Percentiles rank a stretch among this genome's conserved stretches.
These are phyloP conservation scores for Phaeotremella fagi DNA, from an alignment of 768 basidiomycete species.

Conservation along the genomic window DNA sequence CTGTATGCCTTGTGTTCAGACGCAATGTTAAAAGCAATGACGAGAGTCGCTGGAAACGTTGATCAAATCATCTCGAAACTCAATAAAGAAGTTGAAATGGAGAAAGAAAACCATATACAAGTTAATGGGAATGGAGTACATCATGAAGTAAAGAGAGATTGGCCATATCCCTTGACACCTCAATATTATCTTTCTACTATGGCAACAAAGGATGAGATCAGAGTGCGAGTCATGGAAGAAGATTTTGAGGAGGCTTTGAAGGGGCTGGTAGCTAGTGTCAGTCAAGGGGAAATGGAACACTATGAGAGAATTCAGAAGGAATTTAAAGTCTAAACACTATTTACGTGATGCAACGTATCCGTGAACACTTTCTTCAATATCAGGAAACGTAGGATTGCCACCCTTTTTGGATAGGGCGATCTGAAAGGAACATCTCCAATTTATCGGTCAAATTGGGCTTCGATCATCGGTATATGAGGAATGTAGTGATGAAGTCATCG, in stretches of 20 bases:
- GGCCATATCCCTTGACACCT: constrained; percentile 67
- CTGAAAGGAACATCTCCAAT: too few relatives aligned
- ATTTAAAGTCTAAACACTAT: too few relatives aligned
- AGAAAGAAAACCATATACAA: background rate
- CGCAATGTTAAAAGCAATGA: constrained; percentile 92
- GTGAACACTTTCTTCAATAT: constrained; percentile 22
- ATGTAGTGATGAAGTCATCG: too few relatives aligned
- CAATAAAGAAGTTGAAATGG: constrained; percentile 5
- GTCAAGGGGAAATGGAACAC: constrained; percentile 75
- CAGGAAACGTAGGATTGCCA: background rate
- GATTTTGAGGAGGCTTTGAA: constrained; percentile 74
- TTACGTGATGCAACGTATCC: too few relatives aligned
- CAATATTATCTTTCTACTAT: constrained; percentile 87
- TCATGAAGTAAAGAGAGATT: background rate
- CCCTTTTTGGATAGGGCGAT: background rate
- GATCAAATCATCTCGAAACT: constrained; percentile 66
- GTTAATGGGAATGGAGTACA: background rate
- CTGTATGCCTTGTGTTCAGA: constrained; percentile 97
- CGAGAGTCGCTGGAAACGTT: constrained; percentile 71
- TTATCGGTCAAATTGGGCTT: too few relatives aligned
- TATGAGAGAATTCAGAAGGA: constrained; percentile 67
- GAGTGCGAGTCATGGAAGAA: constrained; percentile 64
- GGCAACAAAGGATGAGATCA: constrained; percentile 63
- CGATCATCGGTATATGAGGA: too few relatives aligned
- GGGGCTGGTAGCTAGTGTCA: constrained; percentile 56